Percentiles rank a stretch among this genome's conserved stretches.
Evolutionary conservation across 2,329 filamentous ascomycete species (phyloP).

Genomic region (Botrytis pseudocinerea): DNA sequence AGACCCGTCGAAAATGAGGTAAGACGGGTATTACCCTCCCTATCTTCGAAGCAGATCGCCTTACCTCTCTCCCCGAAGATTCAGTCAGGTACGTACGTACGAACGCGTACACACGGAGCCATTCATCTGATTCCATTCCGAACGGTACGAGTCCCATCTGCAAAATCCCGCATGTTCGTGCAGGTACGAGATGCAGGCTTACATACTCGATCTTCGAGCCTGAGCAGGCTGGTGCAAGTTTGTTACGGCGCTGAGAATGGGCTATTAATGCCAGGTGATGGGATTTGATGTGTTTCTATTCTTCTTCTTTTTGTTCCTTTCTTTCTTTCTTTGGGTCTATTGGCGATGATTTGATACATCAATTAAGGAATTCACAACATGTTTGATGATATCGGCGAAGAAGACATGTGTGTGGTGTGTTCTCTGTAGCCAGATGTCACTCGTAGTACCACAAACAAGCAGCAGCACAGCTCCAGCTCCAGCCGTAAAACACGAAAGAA

Average conservation of each 20-base stretch:
- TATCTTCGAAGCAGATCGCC: not conserved
- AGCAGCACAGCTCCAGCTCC: not conserved
- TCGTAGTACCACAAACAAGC: not conserved
- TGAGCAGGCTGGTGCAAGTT: not conserved
- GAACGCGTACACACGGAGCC: not conserved
- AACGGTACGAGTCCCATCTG: conserved; percentile 6
- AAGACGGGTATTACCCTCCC: conserved; percentile 14
- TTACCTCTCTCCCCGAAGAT: not conserved
- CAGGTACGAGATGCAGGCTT: conserved; percentile 9
- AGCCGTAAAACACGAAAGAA: conserved; percentile 2
- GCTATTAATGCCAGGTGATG: not conserved
- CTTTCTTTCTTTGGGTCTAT: not conserved
- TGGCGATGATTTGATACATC: not conserved
- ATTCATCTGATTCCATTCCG: not conserved
- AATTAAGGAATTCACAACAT: not conserved
- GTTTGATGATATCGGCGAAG: not conserved
- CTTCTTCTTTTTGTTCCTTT: not conserved
- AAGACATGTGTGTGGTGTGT: not conserved
- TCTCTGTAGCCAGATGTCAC: not conserved
- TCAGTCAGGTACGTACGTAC: conserved; percentile 13
- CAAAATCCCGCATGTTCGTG: not conserved
- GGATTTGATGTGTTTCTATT: no score
- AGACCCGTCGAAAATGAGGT: not conserved
- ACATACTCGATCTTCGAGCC: conserved; percentile 4
- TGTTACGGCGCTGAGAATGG: not conserved